Evolutionary conservation across 2,329 filamentous ascomycete genomes (phyloP), one percentile per base, ranked within the genome.

Genomic region (Tympanopsis confertula): DNA sequence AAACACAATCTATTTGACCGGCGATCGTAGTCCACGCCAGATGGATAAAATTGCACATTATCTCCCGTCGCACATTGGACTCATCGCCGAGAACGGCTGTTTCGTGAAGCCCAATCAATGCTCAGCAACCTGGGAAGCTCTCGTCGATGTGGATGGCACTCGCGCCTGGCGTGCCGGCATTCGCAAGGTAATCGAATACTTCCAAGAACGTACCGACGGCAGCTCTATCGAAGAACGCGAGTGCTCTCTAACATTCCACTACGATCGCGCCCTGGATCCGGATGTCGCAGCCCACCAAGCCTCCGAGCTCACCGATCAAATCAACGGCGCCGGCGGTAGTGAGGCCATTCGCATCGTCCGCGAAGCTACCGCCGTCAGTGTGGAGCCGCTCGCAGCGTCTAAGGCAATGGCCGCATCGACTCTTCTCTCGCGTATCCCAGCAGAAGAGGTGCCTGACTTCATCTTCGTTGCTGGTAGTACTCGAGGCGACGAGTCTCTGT

Each of bases 1-100:
- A n/a, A 96, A 96, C 51, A 78, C 78, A 2, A 82, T 96, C 19
- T 96, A 94, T 50, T 79, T 96, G 45, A 96, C 94, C 86, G 94
- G 86, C 39, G 82, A 85, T 5, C 78, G 86, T 22, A 83, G 80
- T 47, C 85, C 87, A 0, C 84, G 93, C 48, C 87, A 95, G 50
- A 76, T 95, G 20, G 86, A 94, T 47, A 75, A 81, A 4, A 68
- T 93, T 2, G 95, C 96, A 67, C 79, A 80, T 38, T 75, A 82
- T 17, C 82, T 95, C 2, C 82, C 85, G 10, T 10, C 10, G 4
- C 82, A 82, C 42, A 65, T 95, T 3, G 91, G 91, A 3, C 68
- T 96, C 4, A 93, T 96, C 45, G 89, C 89, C 0, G 89, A 96
- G 61, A 95, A 94, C 46, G 89, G 89, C 2, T 94, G 86, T 55